Evolutionary conservation across 163 green algal genomes (phyloP), one percentile per base, ranked within the genome.

Genomic region (Chlamydomonas reinhardtii): DNA sequence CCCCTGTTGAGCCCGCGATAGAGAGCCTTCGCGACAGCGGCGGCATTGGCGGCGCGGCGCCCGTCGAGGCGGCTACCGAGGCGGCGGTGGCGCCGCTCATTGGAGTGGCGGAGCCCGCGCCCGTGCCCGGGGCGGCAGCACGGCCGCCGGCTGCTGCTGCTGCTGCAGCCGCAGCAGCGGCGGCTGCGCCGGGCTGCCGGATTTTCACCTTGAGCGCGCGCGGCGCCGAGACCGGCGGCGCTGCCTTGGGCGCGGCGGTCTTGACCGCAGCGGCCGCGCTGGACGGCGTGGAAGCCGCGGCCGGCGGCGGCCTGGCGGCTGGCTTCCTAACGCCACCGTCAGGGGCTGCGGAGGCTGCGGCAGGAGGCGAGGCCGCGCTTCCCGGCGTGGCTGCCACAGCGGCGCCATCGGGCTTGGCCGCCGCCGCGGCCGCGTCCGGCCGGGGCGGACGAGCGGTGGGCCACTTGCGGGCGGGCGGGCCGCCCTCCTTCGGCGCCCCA

Each of bases 1-100:
- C 76, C 25, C 76, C 76, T 2, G 76, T 84, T 14, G 76, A 84
- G 35, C 76, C 76, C 43, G 76, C 76, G 4, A 84, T 24, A 0
- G 76, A 84, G 8, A 64, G 29, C 25, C 76, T 37, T 15, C 76
- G 76, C 0, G 76, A 61, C 11, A 83, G 56, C 14, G 75, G n/a
- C 20, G 59, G 11, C 74, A 32, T 24, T 0, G 71, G 62, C 59
- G 59, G 24, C 24, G 59, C 59, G 20, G 24, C 59, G 59, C 59
- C 17, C 48, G 48, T 5, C 37, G 48, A 39, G 20, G 15, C n/a
- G 0, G 74, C 74, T 20, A 54, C 29, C 0, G n/a, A 29, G 8
- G 74, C 74, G 27, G 74, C 54, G 25, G 43, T 31, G 12, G 31
- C 37, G n/a, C 24, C 11, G 9, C 12, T 16, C 54, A 54, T 34